Evolutionary conservation across 1,139 yeast species (phyloP).

Genomic region (Geotrichum fermentans): DNA sequence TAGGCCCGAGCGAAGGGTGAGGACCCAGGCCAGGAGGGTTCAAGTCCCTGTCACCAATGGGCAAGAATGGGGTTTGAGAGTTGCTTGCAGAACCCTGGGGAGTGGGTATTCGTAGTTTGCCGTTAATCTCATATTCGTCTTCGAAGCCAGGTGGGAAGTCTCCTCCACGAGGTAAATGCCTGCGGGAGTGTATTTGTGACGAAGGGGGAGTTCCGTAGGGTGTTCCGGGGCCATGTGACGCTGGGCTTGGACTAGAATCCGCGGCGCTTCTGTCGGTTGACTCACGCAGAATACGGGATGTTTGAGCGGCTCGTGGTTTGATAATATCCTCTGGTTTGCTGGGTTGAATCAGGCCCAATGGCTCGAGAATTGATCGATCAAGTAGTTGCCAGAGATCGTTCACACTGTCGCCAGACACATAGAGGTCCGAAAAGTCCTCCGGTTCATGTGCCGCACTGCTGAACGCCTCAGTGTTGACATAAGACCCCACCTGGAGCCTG

Average conservation of each 20-base stretch:
- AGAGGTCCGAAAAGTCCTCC: constrained; percentile 6
- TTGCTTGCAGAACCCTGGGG: not conserved
- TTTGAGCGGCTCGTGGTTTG: not conserved
- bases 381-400: constrained; percentile 3
- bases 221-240: constrained; percentile 15
- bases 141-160: constrained; percentile 18
- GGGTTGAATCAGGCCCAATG: not conserved
- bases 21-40: constrained; percentile 17
- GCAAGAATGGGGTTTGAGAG: constrained; percentile 1
- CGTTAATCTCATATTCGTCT: constrained; percentile 16
- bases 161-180: constrained; percentile 6
- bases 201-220: constrained; percentile 15
- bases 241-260: constrained; percentile 18
- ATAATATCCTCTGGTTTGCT: not conserved
- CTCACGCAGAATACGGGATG: constrained; percentile 15
- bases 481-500: not conserved
- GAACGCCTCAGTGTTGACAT: constrained; percentile 5
- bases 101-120: constrained; percentile 13
- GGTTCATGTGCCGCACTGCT: not conserved
- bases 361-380: constrained; percentile 3
- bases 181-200: not conserved
- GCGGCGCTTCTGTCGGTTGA: constrained; percentile 17
- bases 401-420: constrained; percentile 3
- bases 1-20: not conserved
- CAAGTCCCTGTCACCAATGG: constrained; percentile 18